A percentile compares a stretch with the other conserved stretches of the same genome.
phyloP scores from a whole-genome alignment of 23 red algal genomes.

The Agarophyton chilense region DNA sequence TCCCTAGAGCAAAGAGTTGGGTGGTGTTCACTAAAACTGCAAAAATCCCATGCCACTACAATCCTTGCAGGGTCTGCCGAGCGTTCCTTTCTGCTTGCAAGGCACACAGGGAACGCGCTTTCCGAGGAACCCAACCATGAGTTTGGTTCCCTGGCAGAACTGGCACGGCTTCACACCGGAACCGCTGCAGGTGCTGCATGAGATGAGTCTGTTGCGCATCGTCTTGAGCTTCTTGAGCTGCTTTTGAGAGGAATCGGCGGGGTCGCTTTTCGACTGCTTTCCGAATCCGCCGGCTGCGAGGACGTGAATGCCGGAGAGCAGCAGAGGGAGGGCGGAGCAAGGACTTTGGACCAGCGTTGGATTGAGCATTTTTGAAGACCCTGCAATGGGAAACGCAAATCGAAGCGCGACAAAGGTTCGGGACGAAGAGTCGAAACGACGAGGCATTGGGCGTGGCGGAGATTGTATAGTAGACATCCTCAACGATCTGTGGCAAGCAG shows the following conservation, averaged over 20 bases:
- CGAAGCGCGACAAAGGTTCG: no score
- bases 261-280: neutral
- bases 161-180: slow-evolving; percentile 53
- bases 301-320: neutral
- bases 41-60: slow-evolving; percentile 55
- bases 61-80: slow-evolving; percentile 44
- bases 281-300: slow-evolving; percentile 46
- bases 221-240: slow-evolving; percentile 13
- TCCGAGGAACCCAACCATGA: slow-evolving; percentile 70
- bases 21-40: neutral
- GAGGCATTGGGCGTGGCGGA: no score
- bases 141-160: slow-evolving; percentile 63
- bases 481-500: neutral
- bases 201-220: slow-evolving; percentile 46
- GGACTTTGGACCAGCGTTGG: neutral
- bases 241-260: neutral
- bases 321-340: neutral
- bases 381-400: no score
- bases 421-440: no score
- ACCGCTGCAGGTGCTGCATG: slow-evolving; percentile 38
- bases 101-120: slow-evolving; percentile 62
- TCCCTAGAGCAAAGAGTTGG: neutral
- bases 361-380: neutral
- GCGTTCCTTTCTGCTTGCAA: slow-evolving; percentile 51
- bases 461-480: no score